Evolutionary conservation across 495 filamentous ascomycete species (phyloP), one percentile per base, ranked within the genome.

Genomic region (Penicillium lividum): DNA sequence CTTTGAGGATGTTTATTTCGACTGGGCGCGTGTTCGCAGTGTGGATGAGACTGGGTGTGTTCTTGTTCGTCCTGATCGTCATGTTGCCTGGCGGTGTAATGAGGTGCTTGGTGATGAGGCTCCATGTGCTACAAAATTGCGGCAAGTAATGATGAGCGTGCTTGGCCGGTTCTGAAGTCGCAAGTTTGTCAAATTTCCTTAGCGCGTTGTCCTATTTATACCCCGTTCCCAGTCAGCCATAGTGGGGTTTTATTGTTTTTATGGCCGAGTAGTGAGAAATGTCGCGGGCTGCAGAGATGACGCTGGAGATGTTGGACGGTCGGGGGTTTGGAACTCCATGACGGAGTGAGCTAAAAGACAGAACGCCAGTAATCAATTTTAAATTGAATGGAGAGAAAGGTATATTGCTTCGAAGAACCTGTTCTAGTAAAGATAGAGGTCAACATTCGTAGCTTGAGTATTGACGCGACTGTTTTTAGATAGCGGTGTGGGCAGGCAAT

Each of bases 1-100:
- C 52, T 84, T 72, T 47, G 74, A 80, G 53, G 82, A 84, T 61
- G 71, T 79, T 5, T 83, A 83, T 62, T 74, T 71, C 36, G 79
- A 82, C 31, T 84, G 82, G 81, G 69, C 66, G 16, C 58, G 67
- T 16, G 59, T 66, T 33, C 64, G 78, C 22, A 77, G 74, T 36
- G 69, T 84, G 7, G 74, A 75, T n/a, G 82, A 84, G 51, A 72
- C 76, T 63, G 82, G 82, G 0, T 77, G 73, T 61, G 71, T 84
- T 4, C 61, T 84, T 31, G 65, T 78, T 10, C 61, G 80, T 16
- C 80, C 80, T 3, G 80, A 83, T 67, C 61, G 77, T 8, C 75
- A 79, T 59, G 71, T 83, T 5, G 73, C 77, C 6, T 83, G 80
- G 65, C 55, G 65, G 22, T 63, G 53, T 28, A 44, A 60, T 29